Conservation (phyloP, 805 yeast genomes). For the Candida broadrunensis region DNA sequence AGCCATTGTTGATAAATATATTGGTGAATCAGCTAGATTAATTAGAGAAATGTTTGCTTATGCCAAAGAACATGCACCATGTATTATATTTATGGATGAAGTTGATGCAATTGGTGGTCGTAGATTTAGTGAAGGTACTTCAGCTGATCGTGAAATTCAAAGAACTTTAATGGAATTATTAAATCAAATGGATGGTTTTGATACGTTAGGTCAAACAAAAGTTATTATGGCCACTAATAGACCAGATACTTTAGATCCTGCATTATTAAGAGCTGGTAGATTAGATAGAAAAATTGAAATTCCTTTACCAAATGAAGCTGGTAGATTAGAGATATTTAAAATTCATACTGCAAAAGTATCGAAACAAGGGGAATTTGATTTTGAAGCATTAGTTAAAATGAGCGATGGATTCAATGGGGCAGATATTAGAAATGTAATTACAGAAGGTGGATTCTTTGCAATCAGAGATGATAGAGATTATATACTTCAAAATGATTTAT, state of each 20-base stretch:
- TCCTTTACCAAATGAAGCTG: constrained; percentile 93
- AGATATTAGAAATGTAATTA: constrained; percentile 91
- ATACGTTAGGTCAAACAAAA: constrained; percentile 92
- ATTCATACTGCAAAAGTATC: constrained; percentile 84
- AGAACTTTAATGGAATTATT: constrained; percentile 95
- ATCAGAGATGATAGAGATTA: constrained; percentile 97
- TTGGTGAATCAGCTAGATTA: constrained; percentile 95
- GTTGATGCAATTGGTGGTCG: constrained; percentile 99
- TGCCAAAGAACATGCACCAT: constrained; percentile 97
- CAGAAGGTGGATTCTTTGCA: constrained; percentile 99
- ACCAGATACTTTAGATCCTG: constrained; percentile 98
- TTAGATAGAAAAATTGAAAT: constrained; percentile 95
- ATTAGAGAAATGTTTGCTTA: constrained; percentile 97
- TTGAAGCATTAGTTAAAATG: constrained; percentile 97
- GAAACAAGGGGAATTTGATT: constrained; percentile 94
- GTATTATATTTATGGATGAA: constrained; percentile 98
- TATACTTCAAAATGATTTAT: constrained; percentile 86
- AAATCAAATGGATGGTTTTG: constrained; percentile 99
- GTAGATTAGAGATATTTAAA: constrained; percentile 89
- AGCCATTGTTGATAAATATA: constrained; percentile 95
- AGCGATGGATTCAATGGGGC: constrained; percentile 99
- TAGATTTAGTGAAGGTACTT: constrained; percentile 95
- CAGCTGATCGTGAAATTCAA: constrained; percentile 98
- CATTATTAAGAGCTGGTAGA: constrained; percentile 94
- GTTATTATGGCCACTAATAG: constrained; percentile 99